Base-by-base conservation (phyloP, 2,329 filamentous ascomycete genomes). In the Exophiala aquamarina region DNA sequence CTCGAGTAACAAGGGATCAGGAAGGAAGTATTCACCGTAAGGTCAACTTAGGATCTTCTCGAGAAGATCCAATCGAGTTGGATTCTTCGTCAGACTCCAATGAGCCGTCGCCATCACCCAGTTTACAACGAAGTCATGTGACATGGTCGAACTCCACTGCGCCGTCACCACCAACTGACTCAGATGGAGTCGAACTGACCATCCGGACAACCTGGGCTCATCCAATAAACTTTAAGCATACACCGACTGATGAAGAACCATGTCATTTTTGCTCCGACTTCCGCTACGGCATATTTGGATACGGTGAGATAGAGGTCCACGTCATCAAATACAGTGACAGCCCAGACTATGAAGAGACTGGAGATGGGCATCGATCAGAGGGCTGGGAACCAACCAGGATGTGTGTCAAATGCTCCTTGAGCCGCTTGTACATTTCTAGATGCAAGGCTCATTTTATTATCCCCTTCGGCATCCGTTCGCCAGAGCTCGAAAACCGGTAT, bases 201-300 rank as follows among this genome's bases (percentile, higher is more conserved):
- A 47, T 56, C 31, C 20, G 26, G 3, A 60, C 58, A 10, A 38
- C 14, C 21, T 60, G 56, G 53, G 48, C 57, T 6, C 57, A 61
- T 45, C 58, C 58, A 2, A 59, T 61, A 41, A 33, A 59, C 23
- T 59, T 57, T 41, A 46, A 55, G 26, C 38, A 44, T 42, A 33
- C 41, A 5, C 40, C 49, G 10, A 40, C 42, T n/a, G 10, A 7
- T 9, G 14, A 19, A 10, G 19, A 35, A 8, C 28, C 40, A 17
- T 60, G 58, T 33, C 47, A 61, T 28, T 61, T 61, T 34, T 59
- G 57, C 37, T 8, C 29, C 11, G 52, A 61, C 35, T 57, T 52
- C 29, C 46, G 52, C 26, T 57, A 52, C 26, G 52, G 55, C 10
- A 48, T 61, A 20, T 55, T 49, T 34, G 58, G 58, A 31, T 46